Base-by-base conservation (phyloP, 2,329 filamentous ascomycete species). In the Calonectria naviculata region DNA sequence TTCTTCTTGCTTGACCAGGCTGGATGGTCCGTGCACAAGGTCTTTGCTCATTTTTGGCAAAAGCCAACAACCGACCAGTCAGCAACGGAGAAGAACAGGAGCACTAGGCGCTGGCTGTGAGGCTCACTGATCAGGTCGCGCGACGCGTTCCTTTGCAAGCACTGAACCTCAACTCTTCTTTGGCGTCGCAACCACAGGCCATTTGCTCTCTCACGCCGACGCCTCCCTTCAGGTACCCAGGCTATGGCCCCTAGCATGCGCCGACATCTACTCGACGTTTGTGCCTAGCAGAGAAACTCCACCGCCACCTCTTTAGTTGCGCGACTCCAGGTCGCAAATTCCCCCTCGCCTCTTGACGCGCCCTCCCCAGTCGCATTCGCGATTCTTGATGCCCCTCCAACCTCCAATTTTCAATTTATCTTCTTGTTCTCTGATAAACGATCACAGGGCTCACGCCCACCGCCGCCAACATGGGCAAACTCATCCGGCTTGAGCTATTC, bases 401-500 rank as follows among this genome's bases (percentile, higher is more conserved):
- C 41, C 64, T 70, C 60, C 67, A 74, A 62, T 56, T 42, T 69
- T 47, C 47, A 34, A 44, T 26, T 54, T 62, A n/a, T 71, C 44
- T 47, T 65, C 62, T 28, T 67, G 68, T 66, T 62, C 42, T 70
- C 52, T 38, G 52, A 64, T 29, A 66, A 56, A 34, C 26, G 46
- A 72, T 58, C 67, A 41, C 42, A 58, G 70, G 75, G 73, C 72
- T 68, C 70, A 44, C 46, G 72, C 75, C 73, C 68, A 34, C 52
- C 64, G 44, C 63, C 71, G 76, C 83, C 86, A 92, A 83, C 74
- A 98, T 99, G 97, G 96, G 96, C 76, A 98, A 98, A 85, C 93
- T 99, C 80, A 94, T 98, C 80, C 93, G 95, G 73, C 91, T 99
- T 64, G 96, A 98, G 88, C 89, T 99, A 73, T 97, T 93, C 87